phyloP scores from a whole-genome alignment of 352 stramenopile species.

The Aphanomyces invadans region DNA sequence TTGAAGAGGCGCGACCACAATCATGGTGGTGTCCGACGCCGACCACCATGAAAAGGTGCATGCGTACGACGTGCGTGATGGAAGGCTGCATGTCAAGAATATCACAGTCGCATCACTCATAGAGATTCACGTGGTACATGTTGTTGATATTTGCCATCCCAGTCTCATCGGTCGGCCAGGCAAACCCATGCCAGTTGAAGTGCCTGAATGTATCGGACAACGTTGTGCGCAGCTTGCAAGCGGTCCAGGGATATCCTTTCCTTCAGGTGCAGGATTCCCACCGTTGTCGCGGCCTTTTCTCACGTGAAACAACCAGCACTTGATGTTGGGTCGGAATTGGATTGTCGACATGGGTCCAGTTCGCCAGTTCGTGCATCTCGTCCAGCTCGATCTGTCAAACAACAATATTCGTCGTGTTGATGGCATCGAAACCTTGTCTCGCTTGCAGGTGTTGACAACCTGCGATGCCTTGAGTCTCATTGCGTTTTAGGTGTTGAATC shows the following conservation, averaged over 20 bases:
- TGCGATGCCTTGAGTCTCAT: not conserved
- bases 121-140: not conserved
- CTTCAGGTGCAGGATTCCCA: not conserved
- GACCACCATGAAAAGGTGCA: not conserved
- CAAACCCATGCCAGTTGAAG: not conserved
- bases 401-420: conserved; percentile 6
- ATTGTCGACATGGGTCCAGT: not conserved
- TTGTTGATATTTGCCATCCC: not conserved
- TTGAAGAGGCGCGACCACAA: not conserved
- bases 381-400: conserved; percentile 1
- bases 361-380: not conserved
- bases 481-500: not conserved
- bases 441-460: not conserved
- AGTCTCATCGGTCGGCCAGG: no score
- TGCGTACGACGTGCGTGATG: not conserved
- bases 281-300: not conserved
- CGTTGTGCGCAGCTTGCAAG: not conserved
- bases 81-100: not conserved
- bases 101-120: not conserved
- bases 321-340: not conserved
- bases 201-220: conserved; percentile 19
- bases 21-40: not conserved
- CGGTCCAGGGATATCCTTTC: not conserved
- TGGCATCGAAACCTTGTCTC: not conserved
- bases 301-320: not conserved